Percentiles rank a stretch among this genome's conserved stretches.
Evolutionary conservation across 371 early-diverging fungal genomes (phyloP).

Genomic region (Actinomortierella wolfii): DNA sequence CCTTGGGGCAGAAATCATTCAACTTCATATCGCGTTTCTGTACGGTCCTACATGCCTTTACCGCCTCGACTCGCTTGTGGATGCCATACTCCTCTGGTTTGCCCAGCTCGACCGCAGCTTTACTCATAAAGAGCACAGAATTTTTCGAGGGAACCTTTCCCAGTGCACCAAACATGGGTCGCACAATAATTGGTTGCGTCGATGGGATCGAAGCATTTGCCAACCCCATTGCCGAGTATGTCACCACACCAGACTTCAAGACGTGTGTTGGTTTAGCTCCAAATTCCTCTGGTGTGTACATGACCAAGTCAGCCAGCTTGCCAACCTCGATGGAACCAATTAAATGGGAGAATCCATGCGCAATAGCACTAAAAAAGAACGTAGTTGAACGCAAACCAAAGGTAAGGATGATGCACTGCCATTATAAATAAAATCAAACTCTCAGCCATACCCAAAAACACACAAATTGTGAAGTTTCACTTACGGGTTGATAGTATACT

Average conservation of each 20-base stretch:
- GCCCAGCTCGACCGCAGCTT: constrained; percentile 68
- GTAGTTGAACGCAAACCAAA: not conserved
- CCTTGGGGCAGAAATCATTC: constrained; percentile 75
- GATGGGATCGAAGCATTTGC: constrained; percentile 93
- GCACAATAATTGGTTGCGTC: constrained; percentile 81
- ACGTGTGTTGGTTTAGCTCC: constrained; percentile 87
- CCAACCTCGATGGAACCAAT: constrained; percentile 92
- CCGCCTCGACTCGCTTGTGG: constrained; percentile 72
- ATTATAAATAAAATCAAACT: not conserved
- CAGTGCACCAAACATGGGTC: constrained; percentile 83
- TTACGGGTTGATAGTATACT: constrained; percentile 95
- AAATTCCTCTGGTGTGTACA: constrained; percentile 84
- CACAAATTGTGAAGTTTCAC: constrained; percentile 20
- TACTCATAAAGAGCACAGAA: constrained; percentile 81
- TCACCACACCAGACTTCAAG: constrained; percentile 86
- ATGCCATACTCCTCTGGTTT: constrained; percentile 60
- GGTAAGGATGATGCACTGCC: not conserved
- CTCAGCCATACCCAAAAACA: no score
- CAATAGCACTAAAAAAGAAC: constrained; percentile 65
- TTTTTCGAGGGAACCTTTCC: constrained; percentile 61
- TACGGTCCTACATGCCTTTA: constrained; percentile 75
- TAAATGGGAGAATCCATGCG: constrained; percentile 88
- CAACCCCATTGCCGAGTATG: constrained; percentile 85
- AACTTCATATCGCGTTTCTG: constrained; percentile 87
- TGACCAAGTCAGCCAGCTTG: constrained; percentile 89